Evolutionary conservation across 441 rosid genomes (phyloP), one percentile per base, ranked within the genome.

Genomic region (Rhodomyrtus psidioides): DNA sequence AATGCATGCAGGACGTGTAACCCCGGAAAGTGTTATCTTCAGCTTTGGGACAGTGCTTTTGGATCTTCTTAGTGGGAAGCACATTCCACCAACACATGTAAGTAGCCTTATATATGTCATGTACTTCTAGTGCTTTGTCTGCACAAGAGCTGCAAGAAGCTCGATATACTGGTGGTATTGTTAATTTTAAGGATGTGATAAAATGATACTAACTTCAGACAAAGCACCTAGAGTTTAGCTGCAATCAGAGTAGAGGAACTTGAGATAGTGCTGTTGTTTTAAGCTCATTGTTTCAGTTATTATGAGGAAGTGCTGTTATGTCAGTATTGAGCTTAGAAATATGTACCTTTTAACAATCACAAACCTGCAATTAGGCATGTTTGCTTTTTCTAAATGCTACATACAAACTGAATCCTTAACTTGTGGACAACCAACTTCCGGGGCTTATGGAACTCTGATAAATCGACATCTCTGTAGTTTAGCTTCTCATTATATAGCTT

Each of bases 51-150:
- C 87, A 55, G 87, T 85, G 44, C 84, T 85, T 27, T 85, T 81
- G 87, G 87, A 85, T 85, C 87, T 85, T 85, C 86, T 85, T 44
- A 85, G 86, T 85, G 86, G 86, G 83, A 85, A 85, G 74, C 86
- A 85, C 83, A 85, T 85, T 59, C 87, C 87, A 59, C 87, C 84
- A 57, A 85, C 84, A 51, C 87, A 85, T 58, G 87, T 85, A 53
- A 85, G 87, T 59, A 26, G 81, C 49, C 79, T 70, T 70, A 21
- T 39, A 30, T 30, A 51, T 54, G n/a, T 42, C 55, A 34, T 82
- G 60, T 53, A 54, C 39, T 82, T 70, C 49, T 39, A 34, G 49
- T 39, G 26, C 49, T 21, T 70, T 70, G 49, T 21, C 49, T 21
- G n/a, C 2, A 0, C 79, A 39, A 39, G 49, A 10, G 14, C 49